Percentiles rank a stretch among this genome's conserved stretches.
Conservation (phyloP, 805 yeast species). For the Starmerella stellata region DNA sequence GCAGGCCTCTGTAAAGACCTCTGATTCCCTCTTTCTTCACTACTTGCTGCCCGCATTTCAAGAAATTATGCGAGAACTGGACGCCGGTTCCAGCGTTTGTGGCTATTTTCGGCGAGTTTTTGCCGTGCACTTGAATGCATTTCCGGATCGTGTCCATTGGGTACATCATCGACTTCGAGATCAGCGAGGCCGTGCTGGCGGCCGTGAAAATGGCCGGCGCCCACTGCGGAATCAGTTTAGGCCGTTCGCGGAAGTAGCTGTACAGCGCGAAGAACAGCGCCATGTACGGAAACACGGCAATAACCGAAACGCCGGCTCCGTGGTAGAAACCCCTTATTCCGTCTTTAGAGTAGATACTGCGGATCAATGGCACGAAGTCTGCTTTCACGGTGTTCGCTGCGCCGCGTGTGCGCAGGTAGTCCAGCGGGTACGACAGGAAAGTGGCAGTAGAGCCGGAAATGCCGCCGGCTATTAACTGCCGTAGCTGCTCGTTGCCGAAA, state of each 20-base stretch:
- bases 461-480: conserved; percentile 48
- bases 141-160: conserved; percentile 76
- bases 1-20: conserved; percentile 61
- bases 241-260: conserved; percentile 12
- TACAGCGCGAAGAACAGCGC: conserved; percentile 39
- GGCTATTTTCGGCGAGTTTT: conserved; percentile 4
- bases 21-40: conserved; percentile 37
- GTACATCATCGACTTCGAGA: conserved; percentile 56
- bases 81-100: conserved; percentile 12
- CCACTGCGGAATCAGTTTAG: conserved; percentile 3
- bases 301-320: conserved; percentile 34
- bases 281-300: conserved; percentile 50
- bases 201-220: conserved; percentile 25
- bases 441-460: conserved; percentile 65
- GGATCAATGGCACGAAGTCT: conserved; percentile 19
- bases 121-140: conserved; percentile 47
- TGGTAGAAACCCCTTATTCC: conserved; percentile 33
- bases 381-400: conserved; percentile 36
- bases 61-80: conserved; percentile 16
- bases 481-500: conserved; percentile 22
- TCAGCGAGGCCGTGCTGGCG: conserved; percentile 58
- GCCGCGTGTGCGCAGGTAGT: conserved; percentile 67
- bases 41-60: conserved; percentile 25
- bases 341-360: conserved; percentile 24
- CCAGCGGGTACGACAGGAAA: conserved; percentile 66